A percentile compares a stretch with the other conserved stretches of the same genome.
Conservation (phyloP, 768 basidiomycete genomes). For the Leucogyrophana mollusca region DNA sequence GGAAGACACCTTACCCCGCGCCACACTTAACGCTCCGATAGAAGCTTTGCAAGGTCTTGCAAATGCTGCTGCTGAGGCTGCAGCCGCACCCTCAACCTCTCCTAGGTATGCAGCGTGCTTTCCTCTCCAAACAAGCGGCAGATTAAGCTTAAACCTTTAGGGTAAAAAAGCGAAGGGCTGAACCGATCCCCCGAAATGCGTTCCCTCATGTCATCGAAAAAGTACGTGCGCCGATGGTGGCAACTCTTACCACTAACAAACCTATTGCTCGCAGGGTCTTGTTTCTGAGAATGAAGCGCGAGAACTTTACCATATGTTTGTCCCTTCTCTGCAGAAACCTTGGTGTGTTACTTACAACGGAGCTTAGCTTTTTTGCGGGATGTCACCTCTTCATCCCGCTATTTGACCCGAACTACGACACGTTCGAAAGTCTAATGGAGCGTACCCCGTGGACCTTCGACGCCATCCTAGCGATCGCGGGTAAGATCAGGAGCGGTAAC, state of each 20-base stretch:
- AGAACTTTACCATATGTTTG: slow-evolving; percentile 89
- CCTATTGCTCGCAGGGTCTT: slow-evolving; percentile 55
- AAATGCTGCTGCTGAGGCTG: slow-evolving; percentile 93
- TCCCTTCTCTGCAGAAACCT: slow-evolving; percentile 28
- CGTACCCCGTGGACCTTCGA: slow-evolving; percentile 96
- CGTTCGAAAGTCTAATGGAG: slow-evolving; percentile 88
- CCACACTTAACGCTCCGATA: slow-evolving; percentile 86
- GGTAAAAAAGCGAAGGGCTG: slow-evolving; percentile 81
- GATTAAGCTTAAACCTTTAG: slow-evolving; percentile 33
- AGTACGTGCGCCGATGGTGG: slow-evolving; percentile 31
- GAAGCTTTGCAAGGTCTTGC: slow-evolving; percentile 93
- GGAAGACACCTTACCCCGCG: slow-evolving; percentile 82
- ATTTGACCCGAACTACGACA: slow-evolving; percentile 91
- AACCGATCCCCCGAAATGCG: slow-evolving; percentile 80
- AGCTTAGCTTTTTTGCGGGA: slow-evolving; percentile 89
- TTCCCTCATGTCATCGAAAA: slow-evolving; percentile 91
- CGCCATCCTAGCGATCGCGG: slow-evolving; percentile 87
- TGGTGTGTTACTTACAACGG: slow-evolving; percentile 12
- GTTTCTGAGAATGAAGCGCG: slow-evolving; percentile 84
- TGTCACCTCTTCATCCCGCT: slow-evolving; percentile 96
- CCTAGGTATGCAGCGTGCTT: slow-evolving; percentile 43
- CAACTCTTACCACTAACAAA: neutral
- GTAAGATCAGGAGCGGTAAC: slow-evolving; percentile 89
- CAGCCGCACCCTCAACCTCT: slow-evolving; percentile 69
- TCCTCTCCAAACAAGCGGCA: neutral